Evolutionary conservation across 306 rosid species (phyloP).

Genomic region (Corylus heterophylla): DNA sequence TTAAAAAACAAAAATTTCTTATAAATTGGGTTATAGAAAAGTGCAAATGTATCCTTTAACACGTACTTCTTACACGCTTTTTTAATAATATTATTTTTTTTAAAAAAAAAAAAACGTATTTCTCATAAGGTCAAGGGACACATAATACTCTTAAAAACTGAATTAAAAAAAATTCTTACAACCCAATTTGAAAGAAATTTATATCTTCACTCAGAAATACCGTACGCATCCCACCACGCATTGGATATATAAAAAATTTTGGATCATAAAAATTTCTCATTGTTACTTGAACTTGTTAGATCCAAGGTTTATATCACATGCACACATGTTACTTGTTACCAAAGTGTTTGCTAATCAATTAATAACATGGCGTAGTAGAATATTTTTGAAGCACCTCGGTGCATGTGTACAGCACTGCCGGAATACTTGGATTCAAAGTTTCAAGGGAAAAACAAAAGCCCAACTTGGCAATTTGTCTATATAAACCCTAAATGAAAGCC

Average conservation of each 20-base stretch:
- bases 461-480: constrained; percentile 20
- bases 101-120: too few species aligned
- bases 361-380: constrained; percentile 24
- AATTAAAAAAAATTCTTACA: too few species aligned
- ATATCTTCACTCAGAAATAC: too few species aligned
- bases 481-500: constrained; percentile 5
- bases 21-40: too few species aligned
- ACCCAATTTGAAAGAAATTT: too few species aligned
- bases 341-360: constrained; percentile 1
- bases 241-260: constrained; percentile 11
- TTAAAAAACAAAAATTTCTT: neutral
- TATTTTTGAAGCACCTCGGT: constrained; percentile 23
- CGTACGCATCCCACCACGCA: neutral
- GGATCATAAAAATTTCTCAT: constrained; percentile 38
- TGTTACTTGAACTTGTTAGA: constrained; percentile 17
- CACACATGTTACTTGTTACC: constrained; percentile 37
- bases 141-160: too few species aligned
- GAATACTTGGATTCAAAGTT: too few species aligned
- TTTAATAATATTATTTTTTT: too few species aligned
- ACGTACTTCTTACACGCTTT: too few species aligned
- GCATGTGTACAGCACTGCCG: constrained; percentile 56
- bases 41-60: too few species aligned
- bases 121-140: too few species aligned
- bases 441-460: neutral
- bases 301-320: constrained; percentile 42